Evolutionary conservation across 176 grass and related monocot genomes (phyloP).

Genomic region (Metroxylon sagu): DNA sequence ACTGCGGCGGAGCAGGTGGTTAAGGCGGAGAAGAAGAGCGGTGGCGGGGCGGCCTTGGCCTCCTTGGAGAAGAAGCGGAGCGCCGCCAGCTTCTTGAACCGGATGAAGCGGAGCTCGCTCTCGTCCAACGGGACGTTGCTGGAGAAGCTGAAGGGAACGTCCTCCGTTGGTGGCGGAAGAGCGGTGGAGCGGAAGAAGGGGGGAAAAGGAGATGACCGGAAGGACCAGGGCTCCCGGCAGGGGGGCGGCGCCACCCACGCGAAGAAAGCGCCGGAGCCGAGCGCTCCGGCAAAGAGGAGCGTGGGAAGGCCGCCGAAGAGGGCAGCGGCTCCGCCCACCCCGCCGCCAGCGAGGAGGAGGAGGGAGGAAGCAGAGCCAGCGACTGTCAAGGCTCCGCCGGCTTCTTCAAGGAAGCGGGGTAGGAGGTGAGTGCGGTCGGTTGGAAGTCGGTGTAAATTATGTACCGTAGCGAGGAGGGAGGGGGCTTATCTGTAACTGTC

Average conservation of each 20-base stretch:
- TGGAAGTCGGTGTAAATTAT: constrained; percentile 22
- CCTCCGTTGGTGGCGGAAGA: not conserved
- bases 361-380: constrained; percentile 38
- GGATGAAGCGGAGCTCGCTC: constrained; percentile 48
- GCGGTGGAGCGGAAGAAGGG: constrained; percentile 45
- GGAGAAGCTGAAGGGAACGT: constrained; percentile 46
- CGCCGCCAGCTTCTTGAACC: constrained; percentile 68
- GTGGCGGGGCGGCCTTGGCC: not conserved
- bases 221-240: constrained; percentile 28
- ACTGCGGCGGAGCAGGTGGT: not conserved
- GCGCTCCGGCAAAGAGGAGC: constrained; percentile 30
- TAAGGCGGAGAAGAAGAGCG: constrained; percentile 51
- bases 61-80: constrained; percentile 47
- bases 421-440: constrained; percentile 15
- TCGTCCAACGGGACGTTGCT: constrained; percentile 31
- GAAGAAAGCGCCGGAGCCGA: constrained; percentile 25
- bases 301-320: constrained; percentile 67
- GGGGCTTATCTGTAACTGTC: no score
- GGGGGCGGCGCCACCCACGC: not conserved
- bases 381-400: not conserved
- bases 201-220: constrained; percentile 36
- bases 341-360: constrained; percentile 42
- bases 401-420: constrained; percentile 36
- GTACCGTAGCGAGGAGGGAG: not conserved
- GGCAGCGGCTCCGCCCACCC: constrained; percentile 16